Percentiles rank a stretch among this genome's conserved stretches.
Evolutionary conservation across 78 protist species (phyloP).

Genomic region (Guillardia theta): DNA sequence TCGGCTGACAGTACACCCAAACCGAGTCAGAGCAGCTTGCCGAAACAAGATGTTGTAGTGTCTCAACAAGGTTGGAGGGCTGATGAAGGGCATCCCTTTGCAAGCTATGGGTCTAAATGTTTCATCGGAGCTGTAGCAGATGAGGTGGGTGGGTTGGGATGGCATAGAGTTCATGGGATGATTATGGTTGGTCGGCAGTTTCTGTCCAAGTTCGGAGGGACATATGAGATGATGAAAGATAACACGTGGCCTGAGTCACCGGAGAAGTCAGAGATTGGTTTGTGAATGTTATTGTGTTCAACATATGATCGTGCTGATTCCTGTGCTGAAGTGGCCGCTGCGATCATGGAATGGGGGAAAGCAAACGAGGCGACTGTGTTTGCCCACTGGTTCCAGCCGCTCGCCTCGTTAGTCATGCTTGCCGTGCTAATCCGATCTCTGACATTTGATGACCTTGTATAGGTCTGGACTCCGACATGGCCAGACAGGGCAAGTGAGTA

Average conservation of each 20-base stretch:
- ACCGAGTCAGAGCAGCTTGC: too few relatives aligned
- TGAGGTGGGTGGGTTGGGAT: neutral
- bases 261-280: neutral
- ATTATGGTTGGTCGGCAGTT: neutral
- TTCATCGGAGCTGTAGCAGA: neutral
- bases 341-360: constrained; percentile 86
- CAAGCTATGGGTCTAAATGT: neutral
- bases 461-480: too few relatives aligned
- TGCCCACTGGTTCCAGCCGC: constrained; percentile 91
- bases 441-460: too few relatives aligned
- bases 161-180: neutral
- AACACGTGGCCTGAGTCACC: neutral
- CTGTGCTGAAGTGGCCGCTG: constrained; percentile 58
- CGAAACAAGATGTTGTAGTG: too few relatives aligned
- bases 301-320: neutral
- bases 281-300: neutral
- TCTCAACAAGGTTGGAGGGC: too few relatives aligned
- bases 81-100: too few relatives aligned
- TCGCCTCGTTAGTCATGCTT: too few relatives aligned
- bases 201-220: too few relatives aligned
- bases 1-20: too few relatives aligned
- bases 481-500: too few relatives aligned
- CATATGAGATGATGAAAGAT: neutral
- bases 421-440: too few relatives aligned
- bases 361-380: constrained; percentile 75